phyloP scores from a whole-genome alignment of 2,329 filamentous ascomycete genomes.

The Pseudogymnoascus verrucosus region DNA sequence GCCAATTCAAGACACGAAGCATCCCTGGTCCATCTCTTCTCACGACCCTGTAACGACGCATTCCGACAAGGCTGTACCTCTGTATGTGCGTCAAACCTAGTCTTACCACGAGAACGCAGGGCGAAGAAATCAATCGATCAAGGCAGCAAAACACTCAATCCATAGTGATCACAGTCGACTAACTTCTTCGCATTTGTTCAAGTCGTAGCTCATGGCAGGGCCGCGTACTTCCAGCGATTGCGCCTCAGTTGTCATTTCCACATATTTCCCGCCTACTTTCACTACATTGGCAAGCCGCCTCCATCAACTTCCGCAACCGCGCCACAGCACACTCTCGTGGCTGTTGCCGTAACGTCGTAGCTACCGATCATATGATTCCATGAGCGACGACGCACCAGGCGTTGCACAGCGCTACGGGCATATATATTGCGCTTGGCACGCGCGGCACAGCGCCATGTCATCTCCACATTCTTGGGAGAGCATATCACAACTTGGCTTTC shows the following conservation, averaged over 20 bases:
- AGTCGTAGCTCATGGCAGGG: not conserved
- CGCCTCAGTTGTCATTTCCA: not conserved
- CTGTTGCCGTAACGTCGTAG: not conserved
- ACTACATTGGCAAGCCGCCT: not conserved
- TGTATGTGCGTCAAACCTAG: not conserved
- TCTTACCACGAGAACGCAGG: not conserved
- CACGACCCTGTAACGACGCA: not conserved
- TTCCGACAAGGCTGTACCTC: not conserved
- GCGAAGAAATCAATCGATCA: not conserved
- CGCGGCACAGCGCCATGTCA: not conserved
- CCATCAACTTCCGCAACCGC: not conserved
- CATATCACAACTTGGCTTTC: not conserved
- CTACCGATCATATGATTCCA: not conserved
- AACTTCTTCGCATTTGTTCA: not conserved
- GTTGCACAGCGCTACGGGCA: not conserved
- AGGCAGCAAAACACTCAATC: not conserved
- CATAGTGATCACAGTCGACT: not conserved
- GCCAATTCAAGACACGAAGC: not conserved
- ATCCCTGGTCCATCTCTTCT: not conserved
- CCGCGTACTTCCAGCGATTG: not conserved
- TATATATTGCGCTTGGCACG: not conserved
- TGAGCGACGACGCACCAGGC: not conserved
- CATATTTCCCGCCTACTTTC: not conserved
- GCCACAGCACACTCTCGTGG: not conserved
- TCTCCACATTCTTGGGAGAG: not conserved